Evolutionary conservation across 1,284 basidiomycete genomes (phyloP).

Genomic region (Vanrija sp.): DNA sequence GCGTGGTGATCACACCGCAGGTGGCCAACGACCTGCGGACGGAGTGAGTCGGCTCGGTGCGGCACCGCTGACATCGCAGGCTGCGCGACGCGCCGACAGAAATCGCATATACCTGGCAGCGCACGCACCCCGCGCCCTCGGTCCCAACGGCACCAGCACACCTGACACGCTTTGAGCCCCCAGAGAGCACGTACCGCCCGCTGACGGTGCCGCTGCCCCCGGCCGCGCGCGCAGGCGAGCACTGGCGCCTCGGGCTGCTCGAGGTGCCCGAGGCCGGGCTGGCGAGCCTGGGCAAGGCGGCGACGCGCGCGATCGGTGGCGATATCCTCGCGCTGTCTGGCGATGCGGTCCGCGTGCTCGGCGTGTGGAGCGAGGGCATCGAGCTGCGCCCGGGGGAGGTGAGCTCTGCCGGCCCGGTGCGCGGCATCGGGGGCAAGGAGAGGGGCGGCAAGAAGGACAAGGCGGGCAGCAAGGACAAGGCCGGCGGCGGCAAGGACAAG

Average conservation of each 20-base stretch:
- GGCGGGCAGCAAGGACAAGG: conserved; percentile 16
- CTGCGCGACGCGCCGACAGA: conserved; percentile 26
- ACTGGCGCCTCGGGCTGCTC: conserved; percentile 64
- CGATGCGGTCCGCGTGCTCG: conserved; percentile 21
- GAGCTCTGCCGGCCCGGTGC: conserved; percentile 2
- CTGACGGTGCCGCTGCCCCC: conserved; percentile 62
- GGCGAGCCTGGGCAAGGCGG: neutral
- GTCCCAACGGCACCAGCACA: conserved; percentile 49
- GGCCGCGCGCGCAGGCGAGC: conserved; percentile 54
- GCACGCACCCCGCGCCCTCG: conserved; percentile 11
- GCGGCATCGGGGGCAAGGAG: conserved; percentile 3
- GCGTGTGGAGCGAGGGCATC: conserved; percentile 47
- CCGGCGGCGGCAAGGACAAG: conserved; percentile 12
- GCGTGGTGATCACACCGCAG: conserved; percentile 46
- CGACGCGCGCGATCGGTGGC: neutral
- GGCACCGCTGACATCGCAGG: conserved; percentile 12
- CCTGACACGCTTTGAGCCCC: conserved; percentile 63
- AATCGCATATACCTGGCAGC: conserved; percentile 41
- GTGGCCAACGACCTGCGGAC: conserved; percentile 50
- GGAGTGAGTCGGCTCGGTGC: conserved; percentile 34
- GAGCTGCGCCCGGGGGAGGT: conserved; percentile 19
- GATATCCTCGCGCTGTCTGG: conserved; percentile 1
- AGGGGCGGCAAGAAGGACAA: conserved; percentile 17
- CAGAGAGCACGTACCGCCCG: conserved; percentile 65
- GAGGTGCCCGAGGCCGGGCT: neutral